These are phyloP conservation scores for Incumbomyces delicatus DNA, from an alignment of 2,329 filamentous ascomycete genomes.

Conservation along the genomic window DNA sequence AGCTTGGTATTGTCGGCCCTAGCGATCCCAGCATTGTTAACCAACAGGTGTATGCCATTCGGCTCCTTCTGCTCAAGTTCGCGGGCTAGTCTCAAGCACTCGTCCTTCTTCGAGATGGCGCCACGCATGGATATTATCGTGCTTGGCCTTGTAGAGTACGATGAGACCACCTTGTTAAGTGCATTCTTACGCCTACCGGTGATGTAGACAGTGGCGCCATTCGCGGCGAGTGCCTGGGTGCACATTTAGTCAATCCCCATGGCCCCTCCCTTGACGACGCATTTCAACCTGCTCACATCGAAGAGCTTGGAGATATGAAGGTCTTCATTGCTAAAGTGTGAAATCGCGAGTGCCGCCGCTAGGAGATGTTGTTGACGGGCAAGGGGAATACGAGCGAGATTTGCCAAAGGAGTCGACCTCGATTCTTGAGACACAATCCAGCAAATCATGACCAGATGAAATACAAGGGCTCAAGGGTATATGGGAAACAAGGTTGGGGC, in stretches of 20 bases:
- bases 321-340: slow-evolving; percentile 12
- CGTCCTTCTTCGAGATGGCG: slow-evolving; percentile 44
- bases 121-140: slow-evolving; percentile 38
- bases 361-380: neutral
- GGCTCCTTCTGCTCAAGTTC: slow-evolving; percentile 44
- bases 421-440: neutral
- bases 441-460: slow-evolving; percentile 1
- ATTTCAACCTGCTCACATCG: slow-evolving; percentile 23
- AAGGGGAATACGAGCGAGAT: neutral
- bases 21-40: slow-evolving; percentile 35
- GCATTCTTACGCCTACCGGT: slow-evolving; percentile 23
- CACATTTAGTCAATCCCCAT: slow-evolving; percentile 25
- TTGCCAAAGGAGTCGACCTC: neutral
- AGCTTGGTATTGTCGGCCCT: slow-evolving; percentile 44
- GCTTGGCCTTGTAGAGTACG: slow-evolving; percentile 37
- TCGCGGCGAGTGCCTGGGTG: slow-evolving; percentile 23
- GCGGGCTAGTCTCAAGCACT: slow-evolving; percentile 38
- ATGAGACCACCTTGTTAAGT: slow-evolving; percentile 32
- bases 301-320: slow-evolving; percentile 23
- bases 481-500: no score
- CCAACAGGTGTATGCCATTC: slow-evolving; percentile 41
- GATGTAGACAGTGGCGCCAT: slow-evolving; percentile 27
- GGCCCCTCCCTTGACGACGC: slow-evolving; percentile 25
- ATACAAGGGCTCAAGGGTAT: neutral
- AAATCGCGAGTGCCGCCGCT: neutral